phyloP scores from a whole-genome alignment of 345 rosid species.

The Moricandia arvensis region DNA sequence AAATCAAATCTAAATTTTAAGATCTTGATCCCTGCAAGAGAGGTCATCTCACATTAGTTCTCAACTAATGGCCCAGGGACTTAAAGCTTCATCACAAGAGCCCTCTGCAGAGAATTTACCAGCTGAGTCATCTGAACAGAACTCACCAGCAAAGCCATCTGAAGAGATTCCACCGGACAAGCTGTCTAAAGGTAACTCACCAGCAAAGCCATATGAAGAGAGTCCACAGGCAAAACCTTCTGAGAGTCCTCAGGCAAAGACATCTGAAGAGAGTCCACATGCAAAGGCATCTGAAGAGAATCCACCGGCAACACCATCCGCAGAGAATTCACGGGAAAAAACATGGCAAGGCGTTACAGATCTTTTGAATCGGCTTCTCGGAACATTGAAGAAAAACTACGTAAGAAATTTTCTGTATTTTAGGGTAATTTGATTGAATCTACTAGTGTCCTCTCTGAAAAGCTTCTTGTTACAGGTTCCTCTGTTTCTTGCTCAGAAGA shows the following conservation, averaged over 20 bases:
- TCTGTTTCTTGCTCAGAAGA: constrained; percentile 70
- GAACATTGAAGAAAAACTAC: constrained; percentile 67
- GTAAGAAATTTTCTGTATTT: constrained; percentile 47
- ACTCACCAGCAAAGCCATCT: neutral
- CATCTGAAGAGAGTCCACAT: constrained; percentile 5
- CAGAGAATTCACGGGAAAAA: constrained; percentile 46
- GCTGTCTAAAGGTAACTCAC: constrained; percentile 2
- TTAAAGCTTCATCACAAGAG: constrained; percentile 47
- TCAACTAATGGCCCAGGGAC: constrained; percentile 47
- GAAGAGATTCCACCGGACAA: neutral
- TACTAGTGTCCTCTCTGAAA: constrained; percentile 7
- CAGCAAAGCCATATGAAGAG: constrained; percentile 29
- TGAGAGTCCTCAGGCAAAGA: neutral
- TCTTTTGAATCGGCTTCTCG: constrained; percentile 55
- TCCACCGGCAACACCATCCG: constrained; percentile 18
- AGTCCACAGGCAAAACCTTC: constrained; percentile 38
- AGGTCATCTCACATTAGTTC: constrained; percentile 19
- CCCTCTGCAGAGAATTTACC: constrained; percentile 16
- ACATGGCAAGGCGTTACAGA: constrained; percentile 64
- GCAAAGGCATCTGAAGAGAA: constrained; percentile 14
- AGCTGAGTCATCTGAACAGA: neutral
- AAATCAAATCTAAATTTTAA: no score
- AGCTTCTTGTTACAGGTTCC: constrained; percentile 60
- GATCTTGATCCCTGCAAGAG: constrained; percentile 4
- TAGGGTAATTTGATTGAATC: neutral